phyloP scores from a whole-genome alignment of 768 basidiomycete species.

The Tephrocybe sp. region DNA sequence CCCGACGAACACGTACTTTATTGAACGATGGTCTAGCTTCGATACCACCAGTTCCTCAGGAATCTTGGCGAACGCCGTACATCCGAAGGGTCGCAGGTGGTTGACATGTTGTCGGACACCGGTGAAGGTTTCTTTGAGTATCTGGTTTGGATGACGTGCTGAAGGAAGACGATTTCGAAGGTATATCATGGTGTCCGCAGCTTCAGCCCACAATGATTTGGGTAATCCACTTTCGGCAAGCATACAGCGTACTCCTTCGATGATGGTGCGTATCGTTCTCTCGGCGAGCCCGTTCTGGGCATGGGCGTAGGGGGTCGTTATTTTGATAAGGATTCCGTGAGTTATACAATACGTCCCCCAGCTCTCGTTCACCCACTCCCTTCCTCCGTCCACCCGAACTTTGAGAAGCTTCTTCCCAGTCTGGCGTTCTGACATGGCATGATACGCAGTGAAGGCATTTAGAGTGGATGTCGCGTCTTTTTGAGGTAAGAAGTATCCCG shows the following conservation, averaged over 20 bases:
- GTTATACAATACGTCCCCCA: neutral
- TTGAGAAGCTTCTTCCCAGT: conserved; percentile 11
- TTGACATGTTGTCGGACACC: neutral
- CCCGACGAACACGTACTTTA: neutral
- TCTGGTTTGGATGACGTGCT: neutral
- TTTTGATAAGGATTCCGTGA: neutral
- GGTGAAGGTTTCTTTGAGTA: conserved; percentile 11
- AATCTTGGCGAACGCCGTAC: neutral
- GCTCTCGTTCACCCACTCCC: neutral
- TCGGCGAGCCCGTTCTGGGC: neutral
- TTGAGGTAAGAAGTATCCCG: conserved; percentile 18
- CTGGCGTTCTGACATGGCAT: conserved; percentile 15
- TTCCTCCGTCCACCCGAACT: conserved; percentile 17
- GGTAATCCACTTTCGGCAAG: neutral
- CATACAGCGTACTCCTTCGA: neutral
- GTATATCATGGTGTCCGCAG: neutral
- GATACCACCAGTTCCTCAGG: neutral
- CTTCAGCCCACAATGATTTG: neutral
- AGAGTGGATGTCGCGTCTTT: conserved; percentile 20
- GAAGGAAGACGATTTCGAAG: neutral
- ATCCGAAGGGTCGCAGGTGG: conserved; percentile 1
- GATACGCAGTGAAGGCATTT: conserved; percentile 15
- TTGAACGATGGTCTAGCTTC: neutral
- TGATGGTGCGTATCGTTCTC: neutral
- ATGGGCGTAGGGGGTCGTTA: neutral